These are phyloP conservation scores for Ilyonectria mors-panacis DNA, from an alignment of 2,329 filamentous ascomycete species.

Conservation along the genomic window DNA sequence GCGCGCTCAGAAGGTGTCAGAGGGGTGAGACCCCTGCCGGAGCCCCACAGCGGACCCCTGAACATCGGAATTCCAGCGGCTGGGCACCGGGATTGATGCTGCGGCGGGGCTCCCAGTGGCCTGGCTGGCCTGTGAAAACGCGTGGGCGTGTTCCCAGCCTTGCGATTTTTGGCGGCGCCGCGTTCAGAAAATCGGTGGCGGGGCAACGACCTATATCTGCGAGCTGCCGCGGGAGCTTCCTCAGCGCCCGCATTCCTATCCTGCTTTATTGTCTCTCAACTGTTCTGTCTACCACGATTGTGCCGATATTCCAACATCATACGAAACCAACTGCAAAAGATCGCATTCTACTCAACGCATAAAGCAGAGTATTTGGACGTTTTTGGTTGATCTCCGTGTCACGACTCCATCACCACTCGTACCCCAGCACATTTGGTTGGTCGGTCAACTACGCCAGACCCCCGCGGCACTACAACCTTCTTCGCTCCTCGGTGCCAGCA, in stretches of 20 bases:
- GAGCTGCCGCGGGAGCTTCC: constrained; percentile 24
- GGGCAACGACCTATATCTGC: constrained; percentile 63
- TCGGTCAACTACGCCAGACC: constrained; percentile 28
- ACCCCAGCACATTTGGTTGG: constrained; percentile 17
- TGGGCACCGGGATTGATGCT: constrained; percentile 25
- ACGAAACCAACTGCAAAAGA: not conserved
- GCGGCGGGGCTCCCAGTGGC: constrained; percentile 6
- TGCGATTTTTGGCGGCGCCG: constrained; percentile 47
- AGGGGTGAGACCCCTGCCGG: constrained; percentile 15
- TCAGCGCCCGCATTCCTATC: constrained; percentile 32
- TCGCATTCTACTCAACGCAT: too few species aligned
- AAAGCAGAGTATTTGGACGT: not conserved
- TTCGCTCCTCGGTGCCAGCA: constrained; percentile 6
- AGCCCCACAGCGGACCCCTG: constrained; percentile 15
- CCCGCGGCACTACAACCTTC: constrained; percentile 17
- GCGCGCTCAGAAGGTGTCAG: not conserved
- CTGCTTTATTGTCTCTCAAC: constrained; percentile 22
- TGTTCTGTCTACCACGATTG: not conserved
- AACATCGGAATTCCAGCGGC: constrained; percentile 21
- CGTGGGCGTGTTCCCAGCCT: constrained; percentile 49
- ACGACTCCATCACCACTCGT: constrained; percentile 1
- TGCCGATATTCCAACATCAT: not conserved
- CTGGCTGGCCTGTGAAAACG: not conserved
- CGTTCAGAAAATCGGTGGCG: constrained; percentile 60
- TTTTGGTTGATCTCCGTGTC: not conserved